Evolutionary conservation across 805 yeast genomes (phyloP), one percentile per base, ranked within the genome.

Genomic region (Kodamaea kaohsiungensis): DNA sequence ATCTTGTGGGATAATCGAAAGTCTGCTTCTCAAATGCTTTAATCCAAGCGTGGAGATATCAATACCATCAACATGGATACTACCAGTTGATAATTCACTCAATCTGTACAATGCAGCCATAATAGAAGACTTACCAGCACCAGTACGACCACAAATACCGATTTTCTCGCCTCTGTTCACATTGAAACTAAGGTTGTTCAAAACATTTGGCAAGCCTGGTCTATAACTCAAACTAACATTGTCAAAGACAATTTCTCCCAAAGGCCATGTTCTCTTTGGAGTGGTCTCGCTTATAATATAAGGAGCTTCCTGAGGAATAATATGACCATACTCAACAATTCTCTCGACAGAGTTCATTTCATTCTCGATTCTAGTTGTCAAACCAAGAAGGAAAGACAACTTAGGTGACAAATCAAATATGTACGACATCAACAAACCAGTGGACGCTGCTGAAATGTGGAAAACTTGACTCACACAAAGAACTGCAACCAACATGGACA

Each of bases 131-230:
- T 85, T 85, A 49, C 96, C 96, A 2, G 96, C 95, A 61, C 96
- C 96, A 0, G 96, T 89, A 66, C 96, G 80, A 45, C 96, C 96
- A 74, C 93, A 88, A 53, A 89, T 85, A 46, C 96, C 96, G 59
- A 89, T 80, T 62, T 87, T 89, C 66, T 89, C 89, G 16, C 79
- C 73, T 0, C 86, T 79, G 8, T 74, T 66, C 48, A 88, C 75
- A 7, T 57, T 70, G 59, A 78, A 63, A 19, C 62, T 66, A 52
- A 85, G 59, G 52, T 77, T 64, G 53, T 78, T 81, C 62, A 85
- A 70, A 5, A 84, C 89, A 43, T 78, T 66, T 8, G 89, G 89
- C 53, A 85, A 70, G 0, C 79, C 86, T 0, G 82, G 83, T 66
- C 89, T 76, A 64, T 85, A 85, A 18, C 81, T 73, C 69, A 85